Conservation (phyloP, 108 stramenopile species). For the Nitzschia sp. region DNA sequence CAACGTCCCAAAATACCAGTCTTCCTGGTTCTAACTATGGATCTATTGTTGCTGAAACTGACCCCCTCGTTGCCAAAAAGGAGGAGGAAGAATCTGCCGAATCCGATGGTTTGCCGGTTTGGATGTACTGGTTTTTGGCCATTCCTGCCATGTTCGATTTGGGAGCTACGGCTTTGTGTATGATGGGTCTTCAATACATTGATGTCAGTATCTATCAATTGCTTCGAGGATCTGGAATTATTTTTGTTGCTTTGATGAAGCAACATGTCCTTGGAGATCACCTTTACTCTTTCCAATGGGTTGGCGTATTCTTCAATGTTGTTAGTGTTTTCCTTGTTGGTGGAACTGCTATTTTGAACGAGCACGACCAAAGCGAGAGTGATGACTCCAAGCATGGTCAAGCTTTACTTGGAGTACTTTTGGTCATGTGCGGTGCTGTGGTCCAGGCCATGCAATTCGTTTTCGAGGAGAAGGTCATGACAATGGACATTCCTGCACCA, state of each 20-base stretch:
- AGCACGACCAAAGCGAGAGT: constrained; percentile 14
- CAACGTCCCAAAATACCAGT: neutral
- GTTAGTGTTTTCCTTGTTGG: constrained; percentile 81
- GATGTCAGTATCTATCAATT: constrained; percentile 87
- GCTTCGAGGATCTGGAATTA: constrained; percentile 85
- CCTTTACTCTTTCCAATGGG: constrained; percentile 79
- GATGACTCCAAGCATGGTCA: constrained; percentile 16
- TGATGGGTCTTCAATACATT: constrained; percentile 86
- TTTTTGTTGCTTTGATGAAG: constrained; percentile 92
- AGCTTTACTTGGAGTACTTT: constrained; percentile 73
- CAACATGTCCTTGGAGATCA: constrained; percentile 73
- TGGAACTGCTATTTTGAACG: constrained; percentile 64
- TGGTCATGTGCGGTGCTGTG: constrained; percentile 85
- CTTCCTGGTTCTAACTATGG: neutral
- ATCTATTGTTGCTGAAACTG: neutral
- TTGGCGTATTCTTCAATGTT: constrained; percentile 86
- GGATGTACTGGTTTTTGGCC: constrained; percentile 85
- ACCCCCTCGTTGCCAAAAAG: constrained; percentile 18
- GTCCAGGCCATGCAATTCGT: constrained; percentile 89
- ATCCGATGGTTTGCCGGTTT: constrained; percentile 41
- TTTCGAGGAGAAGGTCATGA: constrained; percentile 92
- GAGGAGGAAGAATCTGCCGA: constrained; percentile 12
- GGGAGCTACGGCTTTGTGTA: constrained; percentile 85
- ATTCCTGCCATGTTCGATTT: constrained; percentile 86
- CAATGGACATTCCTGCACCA: constrained; percentile 73